Conservation (phyloP, 148 eudicot species). For the Oxyria digyna region DNA sequence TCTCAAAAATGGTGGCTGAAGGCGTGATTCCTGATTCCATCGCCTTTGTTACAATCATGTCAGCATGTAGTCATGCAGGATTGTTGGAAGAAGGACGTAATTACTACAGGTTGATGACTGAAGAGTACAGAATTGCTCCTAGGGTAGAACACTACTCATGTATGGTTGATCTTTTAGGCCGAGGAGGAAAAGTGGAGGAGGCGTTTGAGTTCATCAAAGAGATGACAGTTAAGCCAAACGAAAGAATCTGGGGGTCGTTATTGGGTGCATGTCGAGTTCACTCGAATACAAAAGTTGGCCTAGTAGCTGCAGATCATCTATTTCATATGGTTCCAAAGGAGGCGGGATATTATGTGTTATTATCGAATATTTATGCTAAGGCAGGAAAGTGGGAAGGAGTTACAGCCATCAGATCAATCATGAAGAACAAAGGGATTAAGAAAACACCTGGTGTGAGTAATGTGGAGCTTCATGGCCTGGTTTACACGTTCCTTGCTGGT, state of each 20-base stretch:
- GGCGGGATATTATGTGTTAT: conserved; percentile 49
- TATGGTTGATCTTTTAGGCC: conserved; percentile 63
- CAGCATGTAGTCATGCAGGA: conserved; percentile 87
- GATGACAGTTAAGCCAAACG: conserved; percentile 51
- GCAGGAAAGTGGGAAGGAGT: conserved; percentile 67
- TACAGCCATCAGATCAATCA: conserved; percentile 31
- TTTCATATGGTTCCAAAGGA: conserved; percentile 48
- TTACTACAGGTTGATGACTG: conserved; percentile 45
- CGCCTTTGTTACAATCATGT: conserved; percentile 59
- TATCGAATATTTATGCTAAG: conserved; percentile 67
- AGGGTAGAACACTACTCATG: conserved; percentile 61
- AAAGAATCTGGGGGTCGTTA: conserved; percentile 58
- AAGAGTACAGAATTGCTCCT: conserved; percentile 40
- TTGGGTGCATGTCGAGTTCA: conserved; percentile 50
- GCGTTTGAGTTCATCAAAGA: conserved; percentile 43
- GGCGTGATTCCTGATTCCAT: conserved; percentile 53
- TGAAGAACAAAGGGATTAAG: conserved; percentile 49
- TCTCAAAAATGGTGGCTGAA: conserved; percentile 38
- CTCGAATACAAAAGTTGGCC: conserved; percentile 36
- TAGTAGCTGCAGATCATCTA: conserved; percentile 48
- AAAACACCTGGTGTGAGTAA: conserved; percentile 58
- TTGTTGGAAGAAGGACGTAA: conserved; percentile 41
- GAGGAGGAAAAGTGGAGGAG: conserved; percentile 46
- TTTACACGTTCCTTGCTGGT: conserved; percentile 57
- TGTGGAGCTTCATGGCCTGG: conserved; percentile 33